Base-by-base conservation (phyloP, 140 eudicot species). In the Erigeron philadelphicus region DNA sequence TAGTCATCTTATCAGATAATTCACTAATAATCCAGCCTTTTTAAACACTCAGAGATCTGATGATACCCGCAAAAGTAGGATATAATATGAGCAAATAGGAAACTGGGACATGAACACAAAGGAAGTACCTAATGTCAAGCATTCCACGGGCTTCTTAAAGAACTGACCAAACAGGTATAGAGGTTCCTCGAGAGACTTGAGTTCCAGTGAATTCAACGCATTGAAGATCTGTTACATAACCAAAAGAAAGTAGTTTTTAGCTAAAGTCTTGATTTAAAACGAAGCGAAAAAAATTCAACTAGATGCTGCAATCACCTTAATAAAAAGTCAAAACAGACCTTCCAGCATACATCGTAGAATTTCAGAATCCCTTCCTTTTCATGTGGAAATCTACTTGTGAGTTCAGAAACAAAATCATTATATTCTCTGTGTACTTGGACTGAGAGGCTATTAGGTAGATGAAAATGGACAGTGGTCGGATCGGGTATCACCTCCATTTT, bases 131-230 rank as follows among this genome's bases (percentile, higher is more conserved):
- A 93, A 85, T 10, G 98, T 93, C 78, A 89, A 82, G 87, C 98
- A 93, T 77, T 89, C 98, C 44, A 80, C 66, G 42, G 98, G 98
- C 83, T 93, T 93, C 75, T 87, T 90, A 11, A 89, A 86, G 75
- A 93, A 93, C 80, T 93, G 96, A 49, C 98, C 96, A 50, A 93
- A 93, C 38, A 93, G 90, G 76, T 93, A 93, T 68, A 93, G 70
- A 43, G 98, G 96, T 76, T 93, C 98, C 81, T 93, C 98, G 9
- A 93, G 90, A 16, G 96, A 93, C 75, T 93, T 93, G 78, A 93
- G 75, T 74, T 93, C 95, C 83, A 93, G 47, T 8, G 98, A 86
- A 84, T 93, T 93, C 88, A 93, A 78, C 23, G 98, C 85, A 75
- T 93, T 87, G 72, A 84, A 93, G 47, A 93, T 84, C 98, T 93